Percentiles rank a stretch among this genome's conserved stretches.
These are phyloP conservation scores for Quercus glauca DNA, from an alignment of 306 rosid genomes.

Conservation along the genomic window DNA sequence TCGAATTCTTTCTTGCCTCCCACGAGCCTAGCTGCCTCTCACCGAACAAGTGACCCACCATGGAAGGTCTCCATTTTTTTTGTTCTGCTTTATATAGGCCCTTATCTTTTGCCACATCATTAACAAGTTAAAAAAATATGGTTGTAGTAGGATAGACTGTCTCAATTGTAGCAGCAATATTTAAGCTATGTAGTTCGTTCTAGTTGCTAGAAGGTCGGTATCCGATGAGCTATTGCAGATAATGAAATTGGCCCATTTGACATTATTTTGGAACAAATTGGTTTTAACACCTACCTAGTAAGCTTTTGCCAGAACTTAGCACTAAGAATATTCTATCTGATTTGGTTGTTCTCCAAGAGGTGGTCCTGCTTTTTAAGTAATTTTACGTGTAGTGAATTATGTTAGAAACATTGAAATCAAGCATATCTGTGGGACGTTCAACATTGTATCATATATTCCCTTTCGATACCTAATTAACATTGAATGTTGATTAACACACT, in stretches of 20 bases:
- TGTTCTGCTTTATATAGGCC: background rate
- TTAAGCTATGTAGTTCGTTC: background rate
- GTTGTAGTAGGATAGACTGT: conserved; percentile 44
- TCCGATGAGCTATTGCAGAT: conserved; percentile 29
- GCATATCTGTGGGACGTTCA: too few species aligned
- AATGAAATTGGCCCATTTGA: background rate
- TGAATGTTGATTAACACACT: too few species aligned
- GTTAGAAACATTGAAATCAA: too few species aligned
- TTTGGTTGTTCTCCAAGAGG: background rate
- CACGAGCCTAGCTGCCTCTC: conserved; percentile 26
- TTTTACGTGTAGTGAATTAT: too few species aligned
- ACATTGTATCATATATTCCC: too few species aligned
- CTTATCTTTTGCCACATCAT: conserved; percentile 17
- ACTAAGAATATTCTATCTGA: background rate
- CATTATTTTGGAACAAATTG: background rate
- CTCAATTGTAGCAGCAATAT: conserved; percentile 21
- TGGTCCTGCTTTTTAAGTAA: too few species aligned
- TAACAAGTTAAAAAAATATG: conserved; percentile 30
- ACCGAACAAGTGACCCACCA: conserved; percentile 14
- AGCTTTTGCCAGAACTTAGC: background rate
- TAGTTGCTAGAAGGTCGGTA: conserved; percentile 22
- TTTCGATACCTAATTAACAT: too few species aligned
- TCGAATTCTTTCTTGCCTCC: conserved; percentile 15
- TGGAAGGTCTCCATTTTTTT: too few species aligned
- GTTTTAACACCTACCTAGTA: background rate